A percentile compares a stretch with the other conserved stretches of the same genome.
These are phyloP conservation scores for Baudoinia panamericana DNA, from an alignment of 495 filamentous ascomycete species.

Conservation along the genomic window DNA sequence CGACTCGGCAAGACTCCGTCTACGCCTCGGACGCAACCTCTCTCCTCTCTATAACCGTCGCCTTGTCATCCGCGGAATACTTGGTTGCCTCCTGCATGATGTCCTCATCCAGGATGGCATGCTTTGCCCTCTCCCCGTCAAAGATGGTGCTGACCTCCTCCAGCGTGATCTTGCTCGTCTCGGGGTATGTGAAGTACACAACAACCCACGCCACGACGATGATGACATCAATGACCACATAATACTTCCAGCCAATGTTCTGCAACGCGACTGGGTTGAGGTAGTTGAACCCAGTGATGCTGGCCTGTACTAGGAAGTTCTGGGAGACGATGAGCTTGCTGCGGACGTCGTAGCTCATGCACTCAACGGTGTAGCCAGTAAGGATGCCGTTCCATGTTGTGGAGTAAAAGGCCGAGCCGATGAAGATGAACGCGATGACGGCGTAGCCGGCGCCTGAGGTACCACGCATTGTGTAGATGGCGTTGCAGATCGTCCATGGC, in stretches of 20 bases:
- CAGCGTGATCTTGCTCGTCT: constrained; percentile 7
- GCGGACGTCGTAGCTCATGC: constrained; percentile 9
- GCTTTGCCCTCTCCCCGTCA: constrained; percentile 9
- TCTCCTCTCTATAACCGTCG: constrained; percentile 1
- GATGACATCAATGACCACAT: constrained; percentile 7
- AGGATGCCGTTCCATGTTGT: constrained; percentile 13
- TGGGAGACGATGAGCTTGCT: constrained; percentile 7
- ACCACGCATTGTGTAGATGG: not conserved
- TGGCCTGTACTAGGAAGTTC: constrained; percentile 12
- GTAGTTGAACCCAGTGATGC: constrained; percentile 13
- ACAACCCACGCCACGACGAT: constrained; percentile 7
- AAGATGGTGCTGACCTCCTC: constrained; percentile 14
- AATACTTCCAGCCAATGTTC: constrained; percentile 14
- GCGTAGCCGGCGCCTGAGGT: constrained; percentile 1
- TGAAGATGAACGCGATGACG: constrained; percentile 9
- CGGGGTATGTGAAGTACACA: constrained; percentile 15
- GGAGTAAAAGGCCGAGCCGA: constrained; percentile 4
- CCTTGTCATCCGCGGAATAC: not conserved
- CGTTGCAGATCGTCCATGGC: constrained; percentile 11
- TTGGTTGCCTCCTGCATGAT: not conserved
- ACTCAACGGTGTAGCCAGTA: constrained; percentile 13
- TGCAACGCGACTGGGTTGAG: constrained; percentile 13
- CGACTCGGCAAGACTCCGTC: too few relatives aligned
- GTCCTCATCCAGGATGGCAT: constrained; percentile 2
- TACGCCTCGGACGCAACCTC: too few relatives aligned